Base-by-base conservation (phyloP, 2,329 filamentous ascomycete species). In the Nannizziopsis arthrosporioides region DNA sequence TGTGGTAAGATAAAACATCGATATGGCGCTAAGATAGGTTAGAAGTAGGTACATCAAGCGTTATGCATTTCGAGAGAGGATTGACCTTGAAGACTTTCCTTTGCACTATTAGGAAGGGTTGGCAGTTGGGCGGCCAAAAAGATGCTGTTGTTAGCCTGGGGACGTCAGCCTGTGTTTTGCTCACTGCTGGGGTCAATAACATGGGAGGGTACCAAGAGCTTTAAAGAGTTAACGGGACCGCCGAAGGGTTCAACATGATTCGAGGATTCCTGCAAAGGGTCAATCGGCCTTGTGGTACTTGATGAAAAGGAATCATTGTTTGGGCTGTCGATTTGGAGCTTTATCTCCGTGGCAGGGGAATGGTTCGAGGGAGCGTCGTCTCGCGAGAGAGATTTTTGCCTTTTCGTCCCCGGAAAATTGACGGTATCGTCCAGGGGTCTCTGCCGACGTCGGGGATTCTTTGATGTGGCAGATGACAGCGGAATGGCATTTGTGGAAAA, bases 111-210 rank as follows among this genome's bases (percentile, higher is more conserved):
- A 42, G 90, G 89, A 18, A 93, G 75, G 48, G 84, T 81, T 49
- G 85, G 85, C 30, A 95, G 75, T 64, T 89, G 88, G 66, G 84
- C 85, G 53, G 94, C 85, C 38, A 78, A 83, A 63, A 92, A 95
- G 54, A 85, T 85, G 61, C 82, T 81, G 60, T 85, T 94, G 61
- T 81, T 86, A 35, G 85, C 86, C 84, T 93, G 52, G 30, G 14
- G n/a, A 22, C 3, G 22, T 27, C 7, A 27, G 22, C 22, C 4
- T 4, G 22, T 27, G 22, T 27, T 27, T 27, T 3, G 22, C 22
- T 27, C 7, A 27, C 22, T 27, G 22, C 22, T 7, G 22, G 36
- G 35, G 17, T 32, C 12, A n/a, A 36, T 43, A 14, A 55, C 47
- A 56, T 51, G 50, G 22, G 31, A 39, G 15, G 42, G 30, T 35